These are phyloP conservation scores for Nitzschia palea DNA, from an alignment of 108 stramenopile genomes.

Conservation along the genomic window DNA sequence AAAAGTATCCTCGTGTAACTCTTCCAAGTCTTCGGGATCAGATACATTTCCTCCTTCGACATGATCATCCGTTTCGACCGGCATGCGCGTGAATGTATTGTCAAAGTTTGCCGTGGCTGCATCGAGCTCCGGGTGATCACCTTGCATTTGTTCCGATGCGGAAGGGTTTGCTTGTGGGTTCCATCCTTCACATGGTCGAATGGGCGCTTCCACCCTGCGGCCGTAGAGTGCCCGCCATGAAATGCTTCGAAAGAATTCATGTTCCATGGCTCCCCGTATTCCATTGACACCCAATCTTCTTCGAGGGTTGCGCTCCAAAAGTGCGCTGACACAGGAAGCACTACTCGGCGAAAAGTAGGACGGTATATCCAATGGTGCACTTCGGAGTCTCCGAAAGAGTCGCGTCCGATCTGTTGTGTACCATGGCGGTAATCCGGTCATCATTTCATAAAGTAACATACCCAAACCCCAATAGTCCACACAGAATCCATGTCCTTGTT, in stretches of 20 bases:
- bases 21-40: constrained; percentile 48
- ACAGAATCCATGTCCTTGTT: constrained; percentile 84
- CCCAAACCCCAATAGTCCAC: constrained; percentile 97
- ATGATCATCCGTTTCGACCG: constrained; percentile 78
- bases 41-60: constrained; percentile 37
- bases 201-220: constrained; percentile 76
- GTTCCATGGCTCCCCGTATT: constrained; percentile 77
- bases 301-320: constrained; percentile 79
- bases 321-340: constrained; percentile 61
- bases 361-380: constrained; percentile 82
- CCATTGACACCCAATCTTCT: constrained; percentile 75
- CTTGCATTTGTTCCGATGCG: background rate
- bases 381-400: constrained; percentile 88
- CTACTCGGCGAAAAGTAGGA: constrained; percentile 61
- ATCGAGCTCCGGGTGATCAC: constrained; percentile 51
- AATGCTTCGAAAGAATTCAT: constrained; percentile 83
- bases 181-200: constrained; percentile 91
- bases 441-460: constrained; percentile 96
- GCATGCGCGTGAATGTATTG: constrained; percentile 82
- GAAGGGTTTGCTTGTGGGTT: constrained; percentile 48
- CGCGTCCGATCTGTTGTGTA: constrained; percentile 95
- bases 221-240: constrained; percentile 74
- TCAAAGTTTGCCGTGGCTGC: constrained; percentile 88
- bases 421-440: constrained; percentile 98
- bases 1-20: constrained; percentile 79